Evolutionary conservation across 768 basidiomycete genomes (phyloP), one percentile per base, ranked within the genome.

Genomic region (Suillus bovinus): DNA sequence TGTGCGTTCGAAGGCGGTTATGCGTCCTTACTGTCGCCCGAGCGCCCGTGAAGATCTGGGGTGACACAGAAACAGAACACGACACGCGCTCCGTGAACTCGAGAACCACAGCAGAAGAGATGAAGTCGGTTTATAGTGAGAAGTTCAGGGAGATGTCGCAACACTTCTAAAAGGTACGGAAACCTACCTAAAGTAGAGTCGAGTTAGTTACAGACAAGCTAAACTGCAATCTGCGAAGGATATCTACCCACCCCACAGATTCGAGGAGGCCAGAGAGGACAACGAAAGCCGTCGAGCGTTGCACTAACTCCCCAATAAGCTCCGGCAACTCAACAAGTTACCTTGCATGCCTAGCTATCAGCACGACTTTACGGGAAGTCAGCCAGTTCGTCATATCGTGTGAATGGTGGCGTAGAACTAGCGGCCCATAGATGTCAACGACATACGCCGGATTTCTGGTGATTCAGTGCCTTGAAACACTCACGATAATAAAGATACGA

Each of bases 401-500:
- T 27, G 36, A 56, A 49, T 4, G 13, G 50, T 52, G 50, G 50
- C 50, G 50, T 20, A 31, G 29, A 47, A 56, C 17, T 27, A 24
- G 54, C 54, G 24, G 36, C 36, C 24, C 24, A 38, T 36, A 38
- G 36, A 17, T 38, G 54, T 24, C 24, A 38, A 17, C 38, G 10
- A 10, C 54, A 38, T 22, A 20, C 54, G 54, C 22, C 22, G 16
- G 54, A 55, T 38, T 14, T 16, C 36, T 55, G 34, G 17, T 33
- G n/a, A 36, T 38, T 27, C 17, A 56, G 54, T 56, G 36, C 36
- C 54, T 38, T 20, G 36, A 20, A 56, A 56, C 38, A 56, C 36
- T 56, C 36, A 56, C 54, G 36, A 56, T 56, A 56, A 38, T 38
- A 17, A 55, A 55, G 36, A 27, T 38, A 20, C 36, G 24, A 56